Evolutionary conservation across 2,329 filamentous ascomycete genomes (phyloP).

Genomic region (Dactylellina parvicollis): DNA sequence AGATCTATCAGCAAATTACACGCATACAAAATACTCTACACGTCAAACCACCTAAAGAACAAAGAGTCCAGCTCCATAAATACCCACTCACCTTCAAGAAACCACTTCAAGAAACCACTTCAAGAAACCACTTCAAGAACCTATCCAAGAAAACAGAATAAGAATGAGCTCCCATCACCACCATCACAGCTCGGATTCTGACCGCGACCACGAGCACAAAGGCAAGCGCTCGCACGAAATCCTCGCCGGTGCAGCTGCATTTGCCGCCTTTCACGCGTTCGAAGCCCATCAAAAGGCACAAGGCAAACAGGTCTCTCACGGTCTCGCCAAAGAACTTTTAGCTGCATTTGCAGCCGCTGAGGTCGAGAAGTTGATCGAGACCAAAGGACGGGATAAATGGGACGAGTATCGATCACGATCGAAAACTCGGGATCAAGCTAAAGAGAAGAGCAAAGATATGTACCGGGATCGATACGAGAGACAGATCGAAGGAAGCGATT

Average conservation of each 20-base stretch:
- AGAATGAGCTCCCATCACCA: conserved; percentile 35
- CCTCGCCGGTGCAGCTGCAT: conserved; percentile 78
- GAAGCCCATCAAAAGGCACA: conserved; percentile 78
- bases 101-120: too few species aligned
- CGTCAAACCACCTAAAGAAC: neutral
- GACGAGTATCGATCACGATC: conserved; percentile 40
- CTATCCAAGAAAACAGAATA: neutral
- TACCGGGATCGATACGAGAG: conserved; percentile 72
- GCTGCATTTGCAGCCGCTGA: conserved; percentile 77
- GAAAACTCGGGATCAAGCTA: conserved; percentile 68
- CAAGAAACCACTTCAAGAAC: too few species aligned
- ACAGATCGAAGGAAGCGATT: conserved; percentile 59
- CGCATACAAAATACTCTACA: neutral
- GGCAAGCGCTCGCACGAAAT: conserved; percentile 76
- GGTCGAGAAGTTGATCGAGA: conserved; percentile 79
- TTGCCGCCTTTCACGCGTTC: conserved; percentile 81
- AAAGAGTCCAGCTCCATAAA: neutral
- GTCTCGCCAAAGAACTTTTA: conserved; percentile 80
- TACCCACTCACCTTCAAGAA: neutral
- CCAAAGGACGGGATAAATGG: conserved; percentile 70
- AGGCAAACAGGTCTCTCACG: conserved; percentile 76
- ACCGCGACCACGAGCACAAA: conserved; percentile 63
- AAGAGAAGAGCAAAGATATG: conserved; percentile 69
- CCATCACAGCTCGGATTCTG: conserved; percentile 7
- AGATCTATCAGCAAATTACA: too few species aligned